Percentiles rank a stretch among this genome's conserved stretches.
Conservation (phyloP, 345 rosid genomes). For the Luvunga scandens region DNA sequence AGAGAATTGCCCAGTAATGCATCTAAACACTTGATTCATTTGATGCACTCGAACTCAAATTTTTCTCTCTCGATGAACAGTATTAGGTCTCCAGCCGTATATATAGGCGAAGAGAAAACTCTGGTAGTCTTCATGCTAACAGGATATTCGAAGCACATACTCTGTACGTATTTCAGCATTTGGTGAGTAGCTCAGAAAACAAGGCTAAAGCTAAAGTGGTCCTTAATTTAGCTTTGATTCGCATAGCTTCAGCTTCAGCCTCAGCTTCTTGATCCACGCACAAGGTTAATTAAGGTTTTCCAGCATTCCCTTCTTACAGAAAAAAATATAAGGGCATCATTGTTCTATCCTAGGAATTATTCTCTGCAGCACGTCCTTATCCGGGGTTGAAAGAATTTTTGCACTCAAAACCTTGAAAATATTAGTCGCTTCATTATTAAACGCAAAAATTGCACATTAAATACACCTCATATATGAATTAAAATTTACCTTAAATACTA, state of each 20-base stretch:
- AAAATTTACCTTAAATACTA: no score
- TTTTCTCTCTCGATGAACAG: neutral
- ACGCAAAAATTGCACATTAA: neutral
- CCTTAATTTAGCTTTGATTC: neutral
- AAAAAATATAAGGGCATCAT: neutral
- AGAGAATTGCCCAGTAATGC: conserved; percentile 36
- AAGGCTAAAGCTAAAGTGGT: neutral
- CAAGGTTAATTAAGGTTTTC: neutral
- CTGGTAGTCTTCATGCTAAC: conserved; percentile 3
- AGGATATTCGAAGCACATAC: conserved; percentile 18
- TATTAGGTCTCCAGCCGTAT: neutral
- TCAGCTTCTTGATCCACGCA: neutral
- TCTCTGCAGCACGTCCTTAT: neutral
- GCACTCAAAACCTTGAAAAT: neutral
- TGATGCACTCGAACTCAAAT: neutral
- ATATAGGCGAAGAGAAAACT: neutral
- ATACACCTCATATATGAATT: neutral
- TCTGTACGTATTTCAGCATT: neutral
- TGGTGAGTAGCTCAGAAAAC: neutral
- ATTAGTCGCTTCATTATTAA: neutral
- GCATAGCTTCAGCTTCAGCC: neutral
- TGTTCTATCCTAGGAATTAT: neutral
- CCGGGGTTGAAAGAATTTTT: neutral
- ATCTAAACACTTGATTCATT: conserved; percentile 1
- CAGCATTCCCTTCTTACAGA: neutral